These are phyloP conservation scores for Canariomyces notabilis DNA, from an alignment of 2,329 filamentous ascomycete genomes.

Conservation along the genomic window DNA sequence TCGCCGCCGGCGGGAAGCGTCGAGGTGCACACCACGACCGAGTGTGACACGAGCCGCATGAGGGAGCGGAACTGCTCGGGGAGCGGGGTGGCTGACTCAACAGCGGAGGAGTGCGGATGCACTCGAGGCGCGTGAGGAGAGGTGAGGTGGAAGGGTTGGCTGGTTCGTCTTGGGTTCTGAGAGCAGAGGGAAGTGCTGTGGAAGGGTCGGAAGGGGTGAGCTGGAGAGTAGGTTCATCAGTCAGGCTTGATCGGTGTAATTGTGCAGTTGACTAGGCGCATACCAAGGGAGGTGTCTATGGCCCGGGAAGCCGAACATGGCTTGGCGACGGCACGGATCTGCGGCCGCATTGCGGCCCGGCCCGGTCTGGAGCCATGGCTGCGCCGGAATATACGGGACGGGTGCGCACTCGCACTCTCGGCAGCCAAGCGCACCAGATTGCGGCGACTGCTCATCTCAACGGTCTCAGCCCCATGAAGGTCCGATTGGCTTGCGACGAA, in stretches of 20 bases:
- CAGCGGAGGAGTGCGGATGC: slow-evolving; percentile 29
- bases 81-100: neutral
- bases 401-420: slow-evolving; percentile 23
- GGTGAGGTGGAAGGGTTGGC: slow-evolving; percentile 20
- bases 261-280: neutral
- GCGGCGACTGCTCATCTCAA: slow-evolving; percentile 31
- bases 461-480: slow-evolving; percentile 30
- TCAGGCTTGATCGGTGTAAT: neutral
- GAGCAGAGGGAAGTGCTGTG: slow-evolving; percentile 5
- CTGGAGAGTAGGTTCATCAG: neutral
- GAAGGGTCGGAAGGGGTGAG: neutral
- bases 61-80: slow-evolving; percentile 46
- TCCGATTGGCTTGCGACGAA: slow-evolving; percentile 11
- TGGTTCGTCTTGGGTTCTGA: neutral
- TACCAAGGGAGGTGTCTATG: neutral
- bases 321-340: neutral
- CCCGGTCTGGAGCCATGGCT: slow-evolving; percentile 4
- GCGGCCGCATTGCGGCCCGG: slow-evolving; percentile 3
- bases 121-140: slow-evolving; percentile 32
- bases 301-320: neutral
- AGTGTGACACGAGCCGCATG: slow-evolving; percentile 51
- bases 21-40: slow-evolving; percentile 52
- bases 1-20: slow-evolving; percentile 24
- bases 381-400: neutral
- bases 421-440: slow-evolving; percentile 27